A percentile compares a stretch with the other conserved stretches of the same genome.
Evolutionary conservation across 1,284 basidiomycete species (phyloP).

Genomic region (Omphalotus olearius): DNA sequence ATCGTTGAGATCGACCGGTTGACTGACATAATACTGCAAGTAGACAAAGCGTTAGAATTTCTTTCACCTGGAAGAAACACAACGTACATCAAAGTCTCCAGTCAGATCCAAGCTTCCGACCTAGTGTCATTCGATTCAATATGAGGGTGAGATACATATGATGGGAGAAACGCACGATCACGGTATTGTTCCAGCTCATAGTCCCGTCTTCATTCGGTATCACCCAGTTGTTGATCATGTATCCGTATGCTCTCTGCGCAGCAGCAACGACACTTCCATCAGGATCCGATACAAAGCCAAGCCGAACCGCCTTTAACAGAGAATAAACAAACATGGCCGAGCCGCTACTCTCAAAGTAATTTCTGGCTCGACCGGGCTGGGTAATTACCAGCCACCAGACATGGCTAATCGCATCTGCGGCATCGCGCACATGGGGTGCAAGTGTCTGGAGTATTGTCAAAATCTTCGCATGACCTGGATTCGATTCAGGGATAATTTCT

Average conservation of each 20-base stretch:
- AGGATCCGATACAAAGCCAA: conserved; percentile 34
- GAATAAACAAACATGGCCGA: conserved; percentile 45
- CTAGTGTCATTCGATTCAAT: conserved; percentile 19
- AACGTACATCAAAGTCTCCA: conserved; percentile 37
- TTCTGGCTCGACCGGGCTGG: conserved; percentile 39
- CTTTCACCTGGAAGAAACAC: neutral
- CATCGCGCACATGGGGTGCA: conserved; percentile 31
- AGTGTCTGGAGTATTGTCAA: conserved; percentile 31
- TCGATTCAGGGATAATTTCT: conserved; percentile 31
- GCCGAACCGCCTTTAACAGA: conserved; percentile 38
- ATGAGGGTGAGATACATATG: neutral
- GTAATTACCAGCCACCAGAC: conserved; percentile 50
- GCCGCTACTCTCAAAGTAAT: conserved; percentile 49
- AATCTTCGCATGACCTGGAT: conserved; percentile 27
- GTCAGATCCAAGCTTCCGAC: conserved; percentile 38
- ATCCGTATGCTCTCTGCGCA: conserved; percentile 38
- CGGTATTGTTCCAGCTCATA: conserved; percentile 40
- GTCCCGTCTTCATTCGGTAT: conserved; percentile 38
- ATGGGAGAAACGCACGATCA: conserved; percentile 27
- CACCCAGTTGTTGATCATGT: conserved; percentile 38
- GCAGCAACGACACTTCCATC: conserved; percentile 35
- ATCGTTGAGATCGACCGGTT: conserved; percentile 36
- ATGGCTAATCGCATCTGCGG: conserved; percentile 36
- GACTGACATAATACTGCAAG: conserved; percentile 38
- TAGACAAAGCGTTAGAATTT: conserved; percentile 2